Base-by-base conservation (phyloP, 352 stramenopile genomes). In the Aphanomyces invadans region DNA sequence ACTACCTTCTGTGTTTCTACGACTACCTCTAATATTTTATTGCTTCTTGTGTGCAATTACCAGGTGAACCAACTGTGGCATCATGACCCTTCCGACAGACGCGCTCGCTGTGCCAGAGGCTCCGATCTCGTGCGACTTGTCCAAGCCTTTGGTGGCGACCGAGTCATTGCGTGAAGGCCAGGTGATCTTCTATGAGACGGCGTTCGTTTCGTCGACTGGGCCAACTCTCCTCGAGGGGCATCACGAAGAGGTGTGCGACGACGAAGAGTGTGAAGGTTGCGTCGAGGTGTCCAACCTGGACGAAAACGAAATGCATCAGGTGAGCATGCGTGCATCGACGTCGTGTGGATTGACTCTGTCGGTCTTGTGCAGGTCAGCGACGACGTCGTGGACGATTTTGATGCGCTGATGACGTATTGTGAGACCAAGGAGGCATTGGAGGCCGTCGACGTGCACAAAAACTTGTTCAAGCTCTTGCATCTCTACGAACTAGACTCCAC, bases 141-240 rank as follows among this genome's bases (percentile, higher is more conserved):
- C 5, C 49, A 32, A 29, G 49, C 49, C 49, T 15, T 28, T 63
- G 7, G 3, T 21, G 19, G 55, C 55, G 32, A 51, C 55, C 3
- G 33, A 44, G 26, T 60, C 65, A 0, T 86, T 91, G 64, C 48
- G 74, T 26, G 70, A 78, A 4, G 83, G 83, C 3, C 73, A 87
- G 23, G 80, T 89, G 32, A 88, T 91, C 62, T 91, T 91, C 70
- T 80, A 73, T 61, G 83, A 91, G 68, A 63, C 80, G 56, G 80
- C 83, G 28, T 88, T 91, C 60, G 81, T 89, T 4, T 9, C 60
- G n/a, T 67, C 60, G 4, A 48, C 29, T 0, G 49, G 49, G 9
- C 4, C 5, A 4, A 15, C 29, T 10, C 7, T 39, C 5, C 12
- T 57, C 21, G 49, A 57, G 19, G 49, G 49, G 12, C 19, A 57